Evolutionary conservation across 2,329 filamentous ascomycete genomes (phyloP), one percentile per base, ranked within the genome.

Genomic region (Trichoderma hamatum): DNA sequence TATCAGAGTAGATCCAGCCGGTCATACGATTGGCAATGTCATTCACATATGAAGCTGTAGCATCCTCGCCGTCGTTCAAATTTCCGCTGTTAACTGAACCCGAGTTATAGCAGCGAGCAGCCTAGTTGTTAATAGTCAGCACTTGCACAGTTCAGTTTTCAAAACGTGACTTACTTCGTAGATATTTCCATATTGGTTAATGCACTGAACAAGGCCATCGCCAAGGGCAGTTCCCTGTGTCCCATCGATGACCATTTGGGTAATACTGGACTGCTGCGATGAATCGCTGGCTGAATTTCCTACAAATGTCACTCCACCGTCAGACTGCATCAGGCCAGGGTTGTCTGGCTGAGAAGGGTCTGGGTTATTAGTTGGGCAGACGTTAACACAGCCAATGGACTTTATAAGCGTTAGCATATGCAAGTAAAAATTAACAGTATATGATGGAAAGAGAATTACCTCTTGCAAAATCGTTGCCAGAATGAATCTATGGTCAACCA

Each of bases 321-420:
- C 78, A 49, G 73, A 74, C 69, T 81, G 80, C 78, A 81, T 80
- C 36, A 81, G 76, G 60, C 82, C 82, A 0, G 82, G 82, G 75
- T 84, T 83, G 68, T 56, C 51, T 46, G 51, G 62, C 36, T 56
- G 34, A 21, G 62, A 65, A 24, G 51, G 62, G n/a, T 65, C 62
- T 67, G 70, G 49, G 81, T 82, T 78, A 75, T 77, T 74, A 56
- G 80, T 82, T 24, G 80, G 80, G 3, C 71, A 74, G 34, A 78
- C 80, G 32, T 81, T 80, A 28, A 83, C 80, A 73, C 81, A 83
- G 60, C 82, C 82, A 69, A 78, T 79, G 71, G 78, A 81, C 72
- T 84, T 81, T 71, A 32, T 9, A 11, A 32, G 43, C n/a, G 19
- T 65, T 5, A 56, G 62, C 9, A 32, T 9, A 32, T 28, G 9